Evolutionary conservation across 139 green algal genomes (phyloP).

Genomic region (Closterium sp.): DNA sequence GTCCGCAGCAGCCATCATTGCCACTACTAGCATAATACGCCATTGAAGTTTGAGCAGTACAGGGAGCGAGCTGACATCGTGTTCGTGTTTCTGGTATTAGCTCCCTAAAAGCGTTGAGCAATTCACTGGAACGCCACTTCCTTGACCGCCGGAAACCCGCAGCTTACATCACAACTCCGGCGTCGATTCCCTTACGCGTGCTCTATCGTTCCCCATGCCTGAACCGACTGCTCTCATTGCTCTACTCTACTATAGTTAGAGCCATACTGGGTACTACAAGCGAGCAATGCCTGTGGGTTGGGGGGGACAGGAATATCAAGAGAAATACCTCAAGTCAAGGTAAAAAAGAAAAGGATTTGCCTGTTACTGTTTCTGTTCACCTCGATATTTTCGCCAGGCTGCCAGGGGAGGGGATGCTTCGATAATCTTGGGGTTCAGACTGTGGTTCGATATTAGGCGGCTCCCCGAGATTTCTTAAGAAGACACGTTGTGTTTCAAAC

Average conservation of each 20-base stretch:
- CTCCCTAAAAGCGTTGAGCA: too few relatives aligned
- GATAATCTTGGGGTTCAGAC: background rate
- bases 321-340: too few relatives aligned
- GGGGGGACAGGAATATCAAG: too few relatives aligned
- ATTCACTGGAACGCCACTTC: background rate
- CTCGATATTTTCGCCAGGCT: background rate
- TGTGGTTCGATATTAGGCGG: too few relatives aligned
- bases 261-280: too few relatives aligned
- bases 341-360: too few relatives aligned
- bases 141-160: background rate
- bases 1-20: background rate
- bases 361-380: background rate
- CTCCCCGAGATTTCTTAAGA: too few relatives aligned
- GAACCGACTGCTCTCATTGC: background rate
- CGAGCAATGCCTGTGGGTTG: too few relatives aligned
- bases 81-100: too few relatives aligned
- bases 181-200: background rate
- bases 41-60: background rate
- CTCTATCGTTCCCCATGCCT: background rate
- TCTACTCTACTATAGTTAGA: too few relatives aligned
- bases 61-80: too few relatives aligned
- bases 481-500: too few relatives aligned
- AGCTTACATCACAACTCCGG: background rate
- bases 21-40: background rate
- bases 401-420: background rate